Base-by-base conservation (phyloP, 1,284 basidiomycete genomes). In the Ceratobasidium sp. region DNA sequence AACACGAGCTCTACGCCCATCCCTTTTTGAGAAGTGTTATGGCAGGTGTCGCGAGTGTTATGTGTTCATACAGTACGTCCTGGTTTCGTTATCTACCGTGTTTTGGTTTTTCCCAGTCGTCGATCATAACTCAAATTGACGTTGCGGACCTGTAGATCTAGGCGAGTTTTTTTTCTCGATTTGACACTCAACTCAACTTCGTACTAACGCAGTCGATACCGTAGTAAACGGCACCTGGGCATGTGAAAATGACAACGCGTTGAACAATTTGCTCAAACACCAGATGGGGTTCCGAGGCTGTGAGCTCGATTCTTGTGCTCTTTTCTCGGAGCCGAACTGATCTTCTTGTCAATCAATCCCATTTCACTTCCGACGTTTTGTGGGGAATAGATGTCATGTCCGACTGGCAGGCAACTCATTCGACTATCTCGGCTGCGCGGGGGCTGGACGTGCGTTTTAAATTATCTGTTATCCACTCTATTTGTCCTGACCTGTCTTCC, bases 241-340 rank as follows among this genome's bases (percentile, higher is more conserved):
- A 0, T 95, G 93, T 80, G 88, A 93, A 79, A 94, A 93, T 78
- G 85, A 89, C 78, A 86, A 89, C 76, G 85, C 89, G 46, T 81
- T 94, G 79, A 95, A 94, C 82, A 86, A 88, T 71, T 84, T 95
- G 46, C 83, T 96, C 74, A 96, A 96, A 82, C 83, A 84, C 32
- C 92, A 95, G 81, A 87, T 86, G 38, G 79, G 80, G 44, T 87
- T 86, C 79, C 82, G 84, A 66, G 86, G 86, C 23, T 83, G 71
- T 64, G 43, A 57, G 61, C 23, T 30, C 50, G 7, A 26, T 58
- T 9, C 14, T 14, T 38, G 2, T 11, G 2, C 21, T 11, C 52
- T 41, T 28, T 43, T 26, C 44, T 26, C 47, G 26, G 35, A 38
- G 35, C 35, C 35, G 35, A 38, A 38, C 35, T 38, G 35, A 38